Conservation (phyloP, 352 stramenopile genomes). For the Globisporangium carolinianum region DNA sequence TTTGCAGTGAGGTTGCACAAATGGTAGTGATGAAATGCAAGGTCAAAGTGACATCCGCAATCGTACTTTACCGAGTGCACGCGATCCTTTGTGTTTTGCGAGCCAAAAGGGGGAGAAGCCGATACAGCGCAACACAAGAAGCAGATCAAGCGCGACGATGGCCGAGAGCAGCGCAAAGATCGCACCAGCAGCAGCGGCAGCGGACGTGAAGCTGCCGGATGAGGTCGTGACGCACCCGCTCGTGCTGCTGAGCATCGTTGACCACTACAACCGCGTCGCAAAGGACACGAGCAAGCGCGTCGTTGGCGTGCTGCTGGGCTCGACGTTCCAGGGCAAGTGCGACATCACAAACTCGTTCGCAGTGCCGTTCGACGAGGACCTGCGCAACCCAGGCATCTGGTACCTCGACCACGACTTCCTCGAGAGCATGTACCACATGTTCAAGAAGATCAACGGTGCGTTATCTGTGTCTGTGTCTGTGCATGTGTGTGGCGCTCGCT, state of each 20-base stretch:
- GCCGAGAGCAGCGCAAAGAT: neutral
- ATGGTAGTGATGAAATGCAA: no score
- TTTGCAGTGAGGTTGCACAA: no score
- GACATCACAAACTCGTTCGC: slow-evolving; percentile 93
- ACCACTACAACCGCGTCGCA: slow-evolving; percentile 99
- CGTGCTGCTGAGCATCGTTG: slow-evolving; percentile 97
- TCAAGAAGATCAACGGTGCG: slow-evolving; percentile 91
- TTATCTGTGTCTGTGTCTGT: slow-evolving; percentile 8
- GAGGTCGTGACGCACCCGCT: slow-evolving; percentile 97
- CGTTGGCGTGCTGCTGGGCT: slow-evolving; percentile 97
- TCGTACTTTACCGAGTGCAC: no score
- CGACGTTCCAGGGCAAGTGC: slow-evolving; percentile 91
- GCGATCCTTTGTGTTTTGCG: slow-evolving; percentile 1
- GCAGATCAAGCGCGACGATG: neutral
- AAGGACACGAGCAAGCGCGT: slow-evolving; percentile 98
- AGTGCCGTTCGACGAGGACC: slow-evolving; percentile 98
- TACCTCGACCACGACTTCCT: slow-evolving; percentile 99
- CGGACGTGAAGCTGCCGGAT: slow-evolving; percentile 69
- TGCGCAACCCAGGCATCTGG: slow-evolving; percentile 96
- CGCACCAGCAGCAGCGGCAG: neutral
- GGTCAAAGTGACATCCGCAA: no score
- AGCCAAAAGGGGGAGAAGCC: slow-evolving; percentile 3
- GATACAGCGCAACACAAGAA: slow-evolving; percentile 3
- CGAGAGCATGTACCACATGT: slow-evolving; percentile 97
- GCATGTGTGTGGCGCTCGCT: neutral